A percentile compares a stretch with the other conserved stretches of the same genome.
phyloP scores from a whole-genome alignment of 2,329 filamentous ascomycete species.

The Aspergillus puulaauensis region DNA sequence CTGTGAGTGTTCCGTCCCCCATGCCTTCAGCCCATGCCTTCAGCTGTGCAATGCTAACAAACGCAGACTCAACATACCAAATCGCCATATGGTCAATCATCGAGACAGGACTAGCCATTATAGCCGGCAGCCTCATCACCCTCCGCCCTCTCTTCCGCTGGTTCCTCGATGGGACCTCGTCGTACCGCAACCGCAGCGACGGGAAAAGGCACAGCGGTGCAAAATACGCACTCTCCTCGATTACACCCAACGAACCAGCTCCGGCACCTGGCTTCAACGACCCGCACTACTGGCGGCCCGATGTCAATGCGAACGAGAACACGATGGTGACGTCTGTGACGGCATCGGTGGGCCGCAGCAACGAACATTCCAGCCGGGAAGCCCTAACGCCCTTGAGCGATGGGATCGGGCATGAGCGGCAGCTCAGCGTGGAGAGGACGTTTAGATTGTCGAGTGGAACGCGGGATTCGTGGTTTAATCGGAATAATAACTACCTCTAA shows the following conservation, averaged over 20 bases:
- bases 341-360: no score
- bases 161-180: conserved; percentile 5
- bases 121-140: conserved; percentile 36
- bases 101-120: conserved; percentile 37
- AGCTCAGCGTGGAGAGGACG: no score
- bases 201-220: neutral
- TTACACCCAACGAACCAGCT: neutral
- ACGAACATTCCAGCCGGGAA: no score
- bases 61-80: conserved; percentile 43
- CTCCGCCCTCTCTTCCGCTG: conserved; percentile 46
- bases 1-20: conserved; percentile 16
- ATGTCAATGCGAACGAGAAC: neutral
- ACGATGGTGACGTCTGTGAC: neutral
- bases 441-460: no score
- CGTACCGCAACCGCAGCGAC: neutral
- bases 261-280: neutral
- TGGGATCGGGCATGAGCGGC: no score
- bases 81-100: conserved; percentile 40
- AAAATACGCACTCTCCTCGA: neutral
- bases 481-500: no score
- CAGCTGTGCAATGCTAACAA: conserved; percentile 8
- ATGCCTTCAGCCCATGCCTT: no score
- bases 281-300: conserved; percentile 5
- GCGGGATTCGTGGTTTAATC: no score
- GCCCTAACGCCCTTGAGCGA: no score